Evolutionary conservation across 2,329 filamentous ascomycete genomes (phyloP), one percentile per base, ranked within the genome.

Genomic region (Exophiala aquamarina): DNA sequence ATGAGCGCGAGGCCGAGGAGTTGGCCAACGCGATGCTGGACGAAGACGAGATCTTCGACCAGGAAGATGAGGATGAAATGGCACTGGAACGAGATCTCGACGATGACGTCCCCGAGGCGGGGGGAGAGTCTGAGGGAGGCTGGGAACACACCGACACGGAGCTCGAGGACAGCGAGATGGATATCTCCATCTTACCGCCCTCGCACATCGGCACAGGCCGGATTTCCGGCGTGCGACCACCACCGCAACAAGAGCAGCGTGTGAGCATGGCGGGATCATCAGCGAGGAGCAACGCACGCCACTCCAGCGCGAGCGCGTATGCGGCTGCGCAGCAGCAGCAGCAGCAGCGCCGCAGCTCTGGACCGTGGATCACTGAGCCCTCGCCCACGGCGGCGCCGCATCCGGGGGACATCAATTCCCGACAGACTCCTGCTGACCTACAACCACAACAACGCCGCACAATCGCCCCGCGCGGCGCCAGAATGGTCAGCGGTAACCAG

Each of bases 71-170:
- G 6, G 65, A 63, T 38, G 64, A 63, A 21, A 65, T 65, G 28
- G 55, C 59, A 44, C 71, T 74, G 52, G 82, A 79, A 41, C 81
- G 76, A n/a, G 77, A 89, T 61, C 72, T 89, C 32, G 86, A 89
- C 63, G 83, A 82, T 39, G 83, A 86, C 49, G 79, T 89, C 28
- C 84, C 84, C 15, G 83, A 86, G 50, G 82, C 76, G 6, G 68
- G 68, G 28, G 57, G 62, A 32, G 63, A 20, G 4, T 78, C 81
- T 59, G 79, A 75, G 18, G 74, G 70, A 19, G 79, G 80, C 57
- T 89, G 89, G 69, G 86, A 90, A 70, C 86, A 89, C 63, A 89
- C 86, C 7, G 86, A 89, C 66, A 86, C 84, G 2, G 86, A 89
- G 34, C 38, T 51, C 9, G 55, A 57, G 20, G 54, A 54, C 35